phyloP scores from a whole-genome alignment of 176 grass and related monocot species.

The Elymus sibiricus region DNA sequence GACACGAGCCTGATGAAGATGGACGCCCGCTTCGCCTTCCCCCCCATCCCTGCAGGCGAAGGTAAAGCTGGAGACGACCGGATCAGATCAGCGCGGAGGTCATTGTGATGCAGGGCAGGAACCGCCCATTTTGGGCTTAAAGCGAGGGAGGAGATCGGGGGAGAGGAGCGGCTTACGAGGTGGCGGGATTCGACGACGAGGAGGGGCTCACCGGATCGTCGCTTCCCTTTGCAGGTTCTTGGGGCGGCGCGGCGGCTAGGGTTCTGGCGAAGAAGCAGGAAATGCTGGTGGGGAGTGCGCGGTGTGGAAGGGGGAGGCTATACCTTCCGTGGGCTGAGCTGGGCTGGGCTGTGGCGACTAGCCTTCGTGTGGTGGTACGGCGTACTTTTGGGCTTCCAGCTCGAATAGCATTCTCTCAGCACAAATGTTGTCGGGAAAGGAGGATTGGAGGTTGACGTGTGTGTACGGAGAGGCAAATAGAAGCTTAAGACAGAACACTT shows the following conservation, averaged over 20 bases:
- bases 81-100: neutral
- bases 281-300: neutral
- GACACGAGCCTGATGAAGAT: constrained; percentile 69
- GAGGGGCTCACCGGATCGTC: neutral
- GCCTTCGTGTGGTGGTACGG: no score
- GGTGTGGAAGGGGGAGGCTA: neutral
- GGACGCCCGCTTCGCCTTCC: constrained; percentile 60
- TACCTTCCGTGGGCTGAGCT: neutral
- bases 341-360: neutral
- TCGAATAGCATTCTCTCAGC: no score
- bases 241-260: neutral
- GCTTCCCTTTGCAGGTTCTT: neutral
- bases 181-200: neutral
- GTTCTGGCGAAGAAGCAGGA: neutral
- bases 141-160: neutral
- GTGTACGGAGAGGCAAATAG: no score
- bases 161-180: neutral
- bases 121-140: neutral
- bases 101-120: neutral
- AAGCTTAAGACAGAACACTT: no score
- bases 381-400: no score
- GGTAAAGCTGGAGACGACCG: neutral
- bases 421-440: no score
- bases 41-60: neutral
- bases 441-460: no score